phyloP scores from a whole-genome alignment of 2,329 filamentous ascomycete species.

The Colletotrichum tofieldiae region DNA sequence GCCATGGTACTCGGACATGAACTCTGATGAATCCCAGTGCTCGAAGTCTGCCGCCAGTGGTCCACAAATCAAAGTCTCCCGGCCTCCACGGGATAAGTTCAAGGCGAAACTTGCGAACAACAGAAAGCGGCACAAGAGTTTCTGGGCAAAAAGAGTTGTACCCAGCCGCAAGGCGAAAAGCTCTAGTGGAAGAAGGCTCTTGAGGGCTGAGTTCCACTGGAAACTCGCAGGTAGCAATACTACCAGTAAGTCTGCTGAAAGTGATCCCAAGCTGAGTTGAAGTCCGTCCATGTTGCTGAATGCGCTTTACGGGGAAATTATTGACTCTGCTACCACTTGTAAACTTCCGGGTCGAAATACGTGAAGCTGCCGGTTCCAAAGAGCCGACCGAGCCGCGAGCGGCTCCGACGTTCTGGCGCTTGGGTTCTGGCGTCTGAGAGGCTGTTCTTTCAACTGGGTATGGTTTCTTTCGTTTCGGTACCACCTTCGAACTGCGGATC shows the following conservation, averaged over 20 bases:
- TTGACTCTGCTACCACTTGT: neutral
- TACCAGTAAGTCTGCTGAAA: neutral
- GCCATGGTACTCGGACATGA: neutral
- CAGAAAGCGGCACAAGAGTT: neutral
- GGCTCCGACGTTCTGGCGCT: neutral
- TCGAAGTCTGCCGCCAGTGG: neutral
- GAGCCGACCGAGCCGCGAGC: too few relatives aligned
- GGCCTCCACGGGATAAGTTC: neutral
- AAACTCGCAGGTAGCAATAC: neutral
- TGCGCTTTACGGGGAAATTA: neutral
- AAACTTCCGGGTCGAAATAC: neutral
- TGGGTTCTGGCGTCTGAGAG: neutral
- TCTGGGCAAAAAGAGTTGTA: neutral
- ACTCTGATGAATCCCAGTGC: neutral
- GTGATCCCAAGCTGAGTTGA: neutral
- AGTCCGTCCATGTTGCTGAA: neutral
- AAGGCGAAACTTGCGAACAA: neutral
- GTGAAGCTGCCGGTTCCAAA: neutral
- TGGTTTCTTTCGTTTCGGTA: neutral
- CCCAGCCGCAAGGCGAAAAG: neutral
- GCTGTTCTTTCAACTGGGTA: neutral
- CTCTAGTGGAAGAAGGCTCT: neutral
- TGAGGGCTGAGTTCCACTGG: neutral
- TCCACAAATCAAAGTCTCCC: neutral
- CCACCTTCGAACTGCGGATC: neutral